Evolutionary conservation across 2,329 filamentous ascomycete genomes (phyloP).

Genomic region (Trichoderma lentiforme): DNA sequence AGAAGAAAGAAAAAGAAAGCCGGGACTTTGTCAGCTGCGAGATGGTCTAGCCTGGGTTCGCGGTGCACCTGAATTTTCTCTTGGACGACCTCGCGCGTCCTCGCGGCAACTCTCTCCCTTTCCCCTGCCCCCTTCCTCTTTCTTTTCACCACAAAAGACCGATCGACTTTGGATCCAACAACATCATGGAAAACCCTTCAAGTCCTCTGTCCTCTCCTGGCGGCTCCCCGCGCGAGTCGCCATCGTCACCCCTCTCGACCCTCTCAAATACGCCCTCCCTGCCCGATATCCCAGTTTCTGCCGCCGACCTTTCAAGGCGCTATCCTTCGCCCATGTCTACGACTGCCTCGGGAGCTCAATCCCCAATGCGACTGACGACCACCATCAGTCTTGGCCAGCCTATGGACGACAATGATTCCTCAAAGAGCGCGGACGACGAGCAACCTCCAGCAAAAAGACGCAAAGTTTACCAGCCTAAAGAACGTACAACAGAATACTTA

Average conservation of each 20-base stretch:
- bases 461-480: conserved; percentile 56
- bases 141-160: not conserved
- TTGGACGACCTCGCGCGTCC: conserved; percentile 3
- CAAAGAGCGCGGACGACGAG: conserved; percentile 47
- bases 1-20: not conserved
- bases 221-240: conserved; percentile 35
- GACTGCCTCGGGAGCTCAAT: conserved; percentile 47
- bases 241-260: conserved; percentile 53
- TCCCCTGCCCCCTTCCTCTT: not conserved
- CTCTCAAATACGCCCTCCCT: conserved; percentile 53
- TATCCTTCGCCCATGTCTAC: conserved; percentile 53
- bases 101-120: not conserved
- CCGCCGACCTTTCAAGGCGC: conserved; percentile 39
- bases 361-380: conserved; percentile 47
- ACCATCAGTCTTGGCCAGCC: conserved; percentile 24
- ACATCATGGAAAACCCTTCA: conserved; percentile 26
- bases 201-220: conserved; percentile 30
- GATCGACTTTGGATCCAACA: not conserved
- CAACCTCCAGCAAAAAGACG: conserved; percentile 73
- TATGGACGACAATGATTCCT: conserved; percentile 29
- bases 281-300: conserved; percentile 43
- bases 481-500: conserved; percentile 78
- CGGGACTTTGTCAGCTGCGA: not conserved
- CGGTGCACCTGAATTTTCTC: conserved; percentile 5
- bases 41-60: conserved; percentile 15